Base-by-base conservation (phyloP, 31 red algal genomes). In the Asparagopsis taxiformis region DNA sequence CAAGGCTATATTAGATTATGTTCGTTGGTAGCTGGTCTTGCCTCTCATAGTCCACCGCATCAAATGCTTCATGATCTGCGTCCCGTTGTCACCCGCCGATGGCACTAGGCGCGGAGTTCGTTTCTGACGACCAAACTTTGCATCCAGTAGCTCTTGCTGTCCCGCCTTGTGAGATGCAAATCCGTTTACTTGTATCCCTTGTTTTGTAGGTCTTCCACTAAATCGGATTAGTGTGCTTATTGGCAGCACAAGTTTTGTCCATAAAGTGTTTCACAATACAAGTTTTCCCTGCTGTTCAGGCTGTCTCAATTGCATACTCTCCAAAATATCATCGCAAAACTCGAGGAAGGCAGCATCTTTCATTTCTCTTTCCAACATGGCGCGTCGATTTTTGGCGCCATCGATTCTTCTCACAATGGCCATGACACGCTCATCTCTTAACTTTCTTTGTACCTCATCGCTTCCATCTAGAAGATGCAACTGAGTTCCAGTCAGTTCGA, bases 321-420 rank as follows among this genome's bases (percentile, higher is more conserved):
- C 41, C 65, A 87, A 48, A 19, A 87, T 59, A 31, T 87, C 83
- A 64, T 87, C 83, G 31, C 83, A 87, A 34, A 87, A 65, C 54
- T 87, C 83, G 0, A 87, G 25, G 63, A 87, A 87, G 8, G 83
- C 62, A 31, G 70, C 62, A 59, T 87, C 72, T 34, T 77, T 39
- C 83, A 87, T 87, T 70, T 78, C 65, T n/a, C 38, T 64, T 46
- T 71, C 64, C 37, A 87, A 44, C 41, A 32, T 55, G 10, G 60
- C 65, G 4, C 48, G 36, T 13, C 72, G 61, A 56, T 87, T 63
- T 41, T 58, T 22, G 25, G 72, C 63, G n/a, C 29, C 51, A 43
- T 77, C 72, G 22, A 87, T 78, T 2, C 55, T 70, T 36, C 55
- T 41, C 2, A 87, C 21, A 62, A 71, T 55, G 29, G 52, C 57